Percentiles rank a stretch among this genome's conserved stretches.
Conservation (phyloP, 176 grass and related monocot genomes). For the Luzula sylvatica region DNA sequence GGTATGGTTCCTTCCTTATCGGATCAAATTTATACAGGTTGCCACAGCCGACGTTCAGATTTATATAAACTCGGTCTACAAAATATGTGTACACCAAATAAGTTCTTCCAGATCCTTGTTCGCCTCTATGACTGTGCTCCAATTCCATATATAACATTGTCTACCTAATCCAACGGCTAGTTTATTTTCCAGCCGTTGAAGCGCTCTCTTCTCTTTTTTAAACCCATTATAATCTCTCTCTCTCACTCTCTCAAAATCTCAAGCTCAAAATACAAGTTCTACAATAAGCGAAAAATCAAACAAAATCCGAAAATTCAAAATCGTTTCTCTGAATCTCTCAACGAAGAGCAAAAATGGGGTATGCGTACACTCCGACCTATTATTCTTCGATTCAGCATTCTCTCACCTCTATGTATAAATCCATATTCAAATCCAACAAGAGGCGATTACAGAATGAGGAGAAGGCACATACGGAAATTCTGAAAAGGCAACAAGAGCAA, state of each 20-base stretch:
- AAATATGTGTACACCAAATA: too few species aligned
- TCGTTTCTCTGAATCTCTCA: too few species aligned
- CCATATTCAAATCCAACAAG: slow-evolving; percentile 51
- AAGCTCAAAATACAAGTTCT: too few species aligned
- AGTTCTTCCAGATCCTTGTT: too few species aligned
- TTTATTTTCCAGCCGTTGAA: slow-evolving; percentile 11
- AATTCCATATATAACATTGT: neutral
- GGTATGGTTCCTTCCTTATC: too few species aligned
- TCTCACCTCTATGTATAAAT: slow-evolving; percentile 85
- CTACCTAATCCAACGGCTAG: slow-evolving; percentile 12
- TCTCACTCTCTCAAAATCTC: neutral
- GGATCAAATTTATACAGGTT: too few species aligned
- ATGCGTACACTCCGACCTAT: slow-evolving; percentile 76
- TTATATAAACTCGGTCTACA: too few species aligned
- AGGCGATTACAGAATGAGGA: slow-evolving; percentile 57
- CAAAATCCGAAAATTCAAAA: too few species aligned
- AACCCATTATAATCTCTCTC: neutral
- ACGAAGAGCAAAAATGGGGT: slow-evolving; percentile 32
- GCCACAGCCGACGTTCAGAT: too few species aligned
- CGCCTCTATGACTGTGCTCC: too few species aligned
- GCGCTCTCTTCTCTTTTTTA: neutral
- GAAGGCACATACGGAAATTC: slow-evolving; percentile 60
- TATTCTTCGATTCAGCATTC: slow-evolving; percentile 94
- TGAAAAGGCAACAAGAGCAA: slow-evolving; percentile 94
- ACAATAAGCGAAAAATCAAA: too few species aligned